Base-by-base conservation (phyloP, 805 yeast species). In the Candida loeiensis region DNA sequence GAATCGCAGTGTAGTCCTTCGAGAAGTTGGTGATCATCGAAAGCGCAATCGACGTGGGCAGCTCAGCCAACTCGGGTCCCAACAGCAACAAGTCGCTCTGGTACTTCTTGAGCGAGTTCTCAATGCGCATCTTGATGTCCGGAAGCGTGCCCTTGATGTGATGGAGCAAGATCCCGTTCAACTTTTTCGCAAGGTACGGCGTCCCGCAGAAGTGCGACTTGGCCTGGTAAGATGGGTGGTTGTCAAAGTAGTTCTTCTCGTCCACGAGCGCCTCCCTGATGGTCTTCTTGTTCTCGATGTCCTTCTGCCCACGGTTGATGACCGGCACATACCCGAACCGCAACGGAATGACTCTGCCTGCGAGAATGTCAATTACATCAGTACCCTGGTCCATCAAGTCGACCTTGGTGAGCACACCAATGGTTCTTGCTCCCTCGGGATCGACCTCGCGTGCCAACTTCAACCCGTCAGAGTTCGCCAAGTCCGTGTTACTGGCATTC, bases 311-410 rank as follows among this genome's bases (percentile, higher is more conserved):
- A 68, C 99, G 81, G 45, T 57, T 57, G 31, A 47, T 47, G 16
- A 93, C 99, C 2, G 99, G 98, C 44, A 90, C 95, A 56, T 91
- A 93, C 42, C 99, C 99, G 45, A 87, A 84, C 65, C 96, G 77
- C 55, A 93, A 76, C 11, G 97, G 97, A 56, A 93, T 90, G 36
- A 93, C 95, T 61, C 96, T 76, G 37, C 97, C 96, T 12, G 97
- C 91, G 46, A 93, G 73, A 54, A 93, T 90, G 60, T 93, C 99
- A 53, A 89, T 79, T 31, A 93, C 98, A 66, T 93, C 96, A 3
- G 99, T 93, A 42, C 99, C 99, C 54, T 86, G 82, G 61, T 93
- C 99, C 99, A 93, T 93, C 50, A 93, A 76, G 65, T 93, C 99
- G 41, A 93, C 84, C 64, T 93, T 93, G 14, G 98, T 93, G 51